A percentile compares a stretch with the other conserved stretches of the same genome.
phyloP scores from a whole-genome alignment of 306 rosid genomes.

The Lathyrus sativus region DNA sequence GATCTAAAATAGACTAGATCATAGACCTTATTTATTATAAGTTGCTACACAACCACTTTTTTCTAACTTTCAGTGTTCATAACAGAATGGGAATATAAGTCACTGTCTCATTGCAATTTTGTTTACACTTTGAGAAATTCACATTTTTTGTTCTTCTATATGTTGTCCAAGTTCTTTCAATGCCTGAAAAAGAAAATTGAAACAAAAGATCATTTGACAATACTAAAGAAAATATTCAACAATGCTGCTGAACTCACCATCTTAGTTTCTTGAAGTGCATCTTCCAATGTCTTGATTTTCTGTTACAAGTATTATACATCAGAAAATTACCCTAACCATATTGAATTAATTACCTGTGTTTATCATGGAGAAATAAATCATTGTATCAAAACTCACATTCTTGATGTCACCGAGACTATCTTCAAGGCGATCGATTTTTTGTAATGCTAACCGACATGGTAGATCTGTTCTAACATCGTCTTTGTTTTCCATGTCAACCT shows the following conservation, averaged over 20 bases:
- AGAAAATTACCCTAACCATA: slow-evolving; percentile 4
- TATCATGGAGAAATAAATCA: not conserved
- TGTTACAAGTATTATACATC: slow-evolving; percentile 37
- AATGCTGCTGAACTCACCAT: slow-evolving; percentile 48
- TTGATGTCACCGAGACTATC: slow-evolving; percentile 56
- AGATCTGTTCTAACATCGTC: slow-evolving; percentile 24
- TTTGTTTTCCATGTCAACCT: slow-evolving; percentile 42
- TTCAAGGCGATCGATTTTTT: slow-evolving; percentile 62
- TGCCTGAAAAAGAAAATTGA: slow-evolving; percentile 49
- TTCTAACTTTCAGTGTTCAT: too few relatives aligned
- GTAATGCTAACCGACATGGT: slow-evolving; percentile 40
- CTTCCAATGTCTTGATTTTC: slow-evolving; percentile 82
- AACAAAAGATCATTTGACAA: slow-evolving; percentile 14
- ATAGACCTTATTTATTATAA: too few relatives aligned
- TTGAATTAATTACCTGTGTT: not conserved
- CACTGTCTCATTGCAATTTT: slow-evolving; percentile 5
- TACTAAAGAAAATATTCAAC: not conserved
- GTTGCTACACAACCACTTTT: too few relatives aligned
- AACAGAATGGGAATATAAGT: not conserved
- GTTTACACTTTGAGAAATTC: slow-evolving; percentile 17
- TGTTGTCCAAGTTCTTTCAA: slow-evolving; percentile 54
- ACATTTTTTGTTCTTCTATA: slow-evolving; percentile 35
- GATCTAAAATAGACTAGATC: too few relatives aligned
- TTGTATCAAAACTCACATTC: slow-evolving; percentile 51
- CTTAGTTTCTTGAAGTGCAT: slow-evolving; percentile 60